These are phyloP conservation scores for Cetraspora pellucida DNA, from an alignment of 192 early-diverging fungal genomes.

Conservation along the genomic window DNA sequence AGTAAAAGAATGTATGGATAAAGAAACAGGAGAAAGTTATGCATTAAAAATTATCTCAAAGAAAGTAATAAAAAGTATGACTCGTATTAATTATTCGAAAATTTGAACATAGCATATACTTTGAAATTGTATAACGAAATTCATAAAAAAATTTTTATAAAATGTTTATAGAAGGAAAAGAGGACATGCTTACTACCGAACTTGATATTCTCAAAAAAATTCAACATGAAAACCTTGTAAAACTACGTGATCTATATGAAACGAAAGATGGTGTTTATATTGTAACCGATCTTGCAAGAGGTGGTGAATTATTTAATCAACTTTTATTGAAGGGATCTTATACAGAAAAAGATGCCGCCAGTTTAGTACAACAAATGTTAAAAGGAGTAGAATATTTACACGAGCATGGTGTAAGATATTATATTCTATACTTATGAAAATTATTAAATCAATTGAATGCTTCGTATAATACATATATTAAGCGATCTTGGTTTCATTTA, in stretches of 20 bases:
- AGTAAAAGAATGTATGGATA: conserved; percentile 68
- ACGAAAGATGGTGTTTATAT: conserved; percentile 73
- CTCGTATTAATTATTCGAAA: background rate
- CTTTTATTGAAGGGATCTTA: conserved; percentile 76
- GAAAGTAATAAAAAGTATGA: conserved; percentile 48
- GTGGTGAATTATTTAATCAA: conserved; percentile 87
- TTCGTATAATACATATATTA: background rate
- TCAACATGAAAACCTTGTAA: conserved; percentile 84
- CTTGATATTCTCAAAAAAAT: conserved; percentile 71
- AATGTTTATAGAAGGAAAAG: conserved; percentile 48
- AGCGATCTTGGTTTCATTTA: conserved; percentile 13
- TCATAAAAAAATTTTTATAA: too few species aligned
- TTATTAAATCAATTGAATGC: too few species aligned
- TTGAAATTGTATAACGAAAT: too few species aligned
- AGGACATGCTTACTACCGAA: conserved; percentile 66
- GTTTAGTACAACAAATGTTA: conserved; percentile 73
- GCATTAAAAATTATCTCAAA: conserved; percentile 79
- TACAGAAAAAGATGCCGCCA: conserved; percentile 78
- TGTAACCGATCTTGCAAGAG: conserved; percentile 73
- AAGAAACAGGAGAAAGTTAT: conserved; percentile 56
- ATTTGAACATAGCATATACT: too few species aligned
- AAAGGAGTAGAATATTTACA: conserved; percentile 89
- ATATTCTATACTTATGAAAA: background rate
- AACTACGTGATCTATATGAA: conserved; percentile 72
- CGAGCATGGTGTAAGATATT: conserved; percentile 56